These are phyloP conservation scores for Backusella australiensis DNA, from an alignment of 192 early-diverging fungal species.

Conservation along the genomic window DNA sequence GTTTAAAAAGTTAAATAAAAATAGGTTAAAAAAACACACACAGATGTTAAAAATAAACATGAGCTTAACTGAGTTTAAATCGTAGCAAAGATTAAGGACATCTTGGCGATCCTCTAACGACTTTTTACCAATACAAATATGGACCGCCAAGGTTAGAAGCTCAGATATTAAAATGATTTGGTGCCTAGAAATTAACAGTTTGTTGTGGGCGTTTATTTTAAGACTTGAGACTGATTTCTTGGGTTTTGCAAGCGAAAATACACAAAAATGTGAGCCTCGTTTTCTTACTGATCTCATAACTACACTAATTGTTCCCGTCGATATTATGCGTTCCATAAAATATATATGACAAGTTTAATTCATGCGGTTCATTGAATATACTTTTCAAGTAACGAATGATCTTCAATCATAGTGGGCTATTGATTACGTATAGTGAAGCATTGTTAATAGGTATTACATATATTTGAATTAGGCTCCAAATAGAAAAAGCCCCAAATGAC, in stretches of 20 bases:
- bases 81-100: neutral
- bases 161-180: neutral
- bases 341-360: neutral
- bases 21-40: neutral
- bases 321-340: neutral
- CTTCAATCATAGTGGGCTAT: neutral
- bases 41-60: neutral
- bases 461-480: neutral
- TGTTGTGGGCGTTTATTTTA: neutral
- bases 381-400: neutral
- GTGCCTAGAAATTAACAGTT: neutral
- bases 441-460: neutral
- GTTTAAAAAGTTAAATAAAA: neutral
- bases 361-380: neutral
- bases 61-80: neutral
- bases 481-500: neutral
- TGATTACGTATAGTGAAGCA: neutral
- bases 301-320: neutral
- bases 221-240: neutral
- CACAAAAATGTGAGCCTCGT: neutral
- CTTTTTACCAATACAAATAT: neutral
- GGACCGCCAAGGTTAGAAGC: neutral
- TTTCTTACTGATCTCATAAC: neutral
- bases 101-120: neutral
- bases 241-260: neutral